These are phyloP conservation scores for Aspergillus campestris DNA, from an alignment of 495 filamentous ascomycete genomes.

Conservation along the genomic window DNA sequence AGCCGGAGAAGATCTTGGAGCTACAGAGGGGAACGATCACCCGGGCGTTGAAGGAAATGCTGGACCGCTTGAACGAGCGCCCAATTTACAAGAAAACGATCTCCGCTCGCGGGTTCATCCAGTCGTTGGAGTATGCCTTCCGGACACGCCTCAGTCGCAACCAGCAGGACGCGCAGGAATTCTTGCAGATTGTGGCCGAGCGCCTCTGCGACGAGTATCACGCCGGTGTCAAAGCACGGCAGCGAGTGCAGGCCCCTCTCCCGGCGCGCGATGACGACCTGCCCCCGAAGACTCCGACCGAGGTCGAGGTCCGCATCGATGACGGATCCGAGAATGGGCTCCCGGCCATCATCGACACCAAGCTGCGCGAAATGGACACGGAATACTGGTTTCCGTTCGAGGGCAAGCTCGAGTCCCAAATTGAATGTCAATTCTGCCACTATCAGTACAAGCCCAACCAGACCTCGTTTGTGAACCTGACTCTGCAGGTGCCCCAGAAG, in stretches of 20 bases:
- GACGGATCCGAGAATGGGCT: constrained; percentile 31
- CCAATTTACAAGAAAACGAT: constrained; percentile 93
- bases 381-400: constrained; percentile 82
- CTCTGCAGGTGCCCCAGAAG: constrained; percentile 81
- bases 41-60: constrained; percentile 80
- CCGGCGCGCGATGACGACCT: constrained; percentile 9
- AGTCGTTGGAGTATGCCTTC: constrained; percentile 75
- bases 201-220: constrained; percentile 89
- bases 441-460: constrained; percentile 78
- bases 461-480: constrained; percentile 85
- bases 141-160: constrained; percentile 80
- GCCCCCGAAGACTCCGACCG: constrained; percentile 15
- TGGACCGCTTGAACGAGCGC: constrained; percentile 89
- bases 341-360: constrained; percentile 36
- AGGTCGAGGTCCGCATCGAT: constrained; percentile 36
- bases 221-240: constrained; percentile 64
- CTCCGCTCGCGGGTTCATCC: constrained; percentile 71
- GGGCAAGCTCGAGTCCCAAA: constrained; percentile 79
- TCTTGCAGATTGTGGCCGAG: constrained; percentile 88
- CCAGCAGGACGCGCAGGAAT: constrained; percentile 99
- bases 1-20: constrained; percentile 58
- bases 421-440: constrained; percentile 81
- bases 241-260: constrained; percentile 21
- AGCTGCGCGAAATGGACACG: constrained; percentile 36
- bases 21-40: constrained; percentile 76